A percentile compares a stretch with the other conserved stretches of the same genome.
These are phyloP conservation scores for Chytriomyces confervae DNA, from an alignment of 192 early-diverging fungal species.

Conservation along the genomic window DNA sequence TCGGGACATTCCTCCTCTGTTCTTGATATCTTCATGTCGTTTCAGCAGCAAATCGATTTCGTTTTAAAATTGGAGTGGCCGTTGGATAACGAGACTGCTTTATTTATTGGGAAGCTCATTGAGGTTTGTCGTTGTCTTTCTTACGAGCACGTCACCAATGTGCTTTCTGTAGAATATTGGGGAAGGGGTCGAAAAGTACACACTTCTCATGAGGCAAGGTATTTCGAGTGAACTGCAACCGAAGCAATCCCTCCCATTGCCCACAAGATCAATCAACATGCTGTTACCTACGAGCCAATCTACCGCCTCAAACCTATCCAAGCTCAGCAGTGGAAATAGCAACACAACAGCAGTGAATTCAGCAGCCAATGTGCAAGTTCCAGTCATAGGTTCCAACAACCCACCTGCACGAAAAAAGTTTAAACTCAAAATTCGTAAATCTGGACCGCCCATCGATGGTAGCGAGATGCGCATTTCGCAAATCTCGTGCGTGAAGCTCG, in stretches of 20 bases:
- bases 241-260: not conserved
- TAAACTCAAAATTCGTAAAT: conserved; percentile 36
- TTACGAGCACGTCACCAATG: not conserved
- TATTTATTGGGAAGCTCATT: conserved; percentile 34
- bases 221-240: conserved; percentile 13
- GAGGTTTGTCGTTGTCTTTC: conserved; percentile 29
- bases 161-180: conserved; percentile 15
- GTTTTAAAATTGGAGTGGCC: conserved; percentile 48
- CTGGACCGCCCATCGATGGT: conserved; percentile 36
- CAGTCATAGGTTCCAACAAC: too few species aligned
- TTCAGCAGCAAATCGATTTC: conserved; percentile 53
- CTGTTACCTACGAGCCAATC: conserved; percentile 13
- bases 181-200: conserved; percentile 37
- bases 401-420: conserved; percentile 34
- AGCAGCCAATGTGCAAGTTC: not conserved
- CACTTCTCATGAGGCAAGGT: conserved; percentile 14
- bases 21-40: conserved; percentile 53
- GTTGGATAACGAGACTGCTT: conserved; percentile 23
- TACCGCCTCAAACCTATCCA: not conserved
- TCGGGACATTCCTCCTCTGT: conserved; percentile 47
- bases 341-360: conserved; percentile 20
- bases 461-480: conserved; percentile 38
- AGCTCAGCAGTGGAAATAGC: not conserved
- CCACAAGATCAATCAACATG: not conserved
- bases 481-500: conserved; percentile 45